phyloP scores from a whole-genome alignment of 208 protist species.

The Phytomonas francai region DNA sequence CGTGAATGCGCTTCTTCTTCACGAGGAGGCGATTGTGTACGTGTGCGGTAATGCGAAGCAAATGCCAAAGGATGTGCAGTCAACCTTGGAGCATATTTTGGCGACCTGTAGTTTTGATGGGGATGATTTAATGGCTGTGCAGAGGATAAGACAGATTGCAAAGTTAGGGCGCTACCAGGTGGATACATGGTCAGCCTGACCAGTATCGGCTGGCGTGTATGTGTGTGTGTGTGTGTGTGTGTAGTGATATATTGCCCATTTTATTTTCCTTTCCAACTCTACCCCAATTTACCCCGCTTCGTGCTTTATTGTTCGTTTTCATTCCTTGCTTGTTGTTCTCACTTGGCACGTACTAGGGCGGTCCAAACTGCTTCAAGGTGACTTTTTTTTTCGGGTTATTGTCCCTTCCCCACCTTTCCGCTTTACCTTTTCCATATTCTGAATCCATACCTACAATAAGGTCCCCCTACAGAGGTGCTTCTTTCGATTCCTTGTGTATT shows the following conservation, averaged over 20 bases:
- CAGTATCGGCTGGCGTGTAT: neutral
- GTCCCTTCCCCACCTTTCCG: neutral
- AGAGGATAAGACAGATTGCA: constrained; percentile 27
- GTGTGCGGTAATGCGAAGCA: constrained; percentile 84
- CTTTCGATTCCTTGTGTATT: neutral
- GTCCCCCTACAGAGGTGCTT: neutral
- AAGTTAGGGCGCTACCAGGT: constrained; percentile 61
- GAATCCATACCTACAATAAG: neutral
- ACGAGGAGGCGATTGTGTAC: constrained; percentile 29
- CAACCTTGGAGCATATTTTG: constrained; percentile 42
- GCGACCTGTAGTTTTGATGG: constrained; percentile 35
- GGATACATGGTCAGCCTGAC: constrained; percentile 83
- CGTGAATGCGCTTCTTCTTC: constrained; percentile 39
- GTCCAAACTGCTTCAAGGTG: neutral
- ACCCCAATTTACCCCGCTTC: neutral
- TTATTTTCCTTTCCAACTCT: neutral
- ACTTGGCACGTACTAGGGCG: neutral
- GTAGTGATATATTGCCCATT: neutral
- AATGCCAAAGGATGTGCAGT: constrained; percentile 74
- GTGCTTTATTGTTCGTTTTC: neutral
- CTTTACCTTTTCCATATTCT: constrained; percentile 6
- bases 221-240: constrained; percentile 1
- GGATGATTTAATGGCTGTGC: constrained; percentile 24
- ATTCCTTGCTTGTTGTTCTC: neutral
- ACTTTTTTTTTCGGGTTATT: neutral